phyloP scores from a whole-genome alignment of 2,329 filamentous ascomycete species.

The Cladosporium colombiae region DNA sequence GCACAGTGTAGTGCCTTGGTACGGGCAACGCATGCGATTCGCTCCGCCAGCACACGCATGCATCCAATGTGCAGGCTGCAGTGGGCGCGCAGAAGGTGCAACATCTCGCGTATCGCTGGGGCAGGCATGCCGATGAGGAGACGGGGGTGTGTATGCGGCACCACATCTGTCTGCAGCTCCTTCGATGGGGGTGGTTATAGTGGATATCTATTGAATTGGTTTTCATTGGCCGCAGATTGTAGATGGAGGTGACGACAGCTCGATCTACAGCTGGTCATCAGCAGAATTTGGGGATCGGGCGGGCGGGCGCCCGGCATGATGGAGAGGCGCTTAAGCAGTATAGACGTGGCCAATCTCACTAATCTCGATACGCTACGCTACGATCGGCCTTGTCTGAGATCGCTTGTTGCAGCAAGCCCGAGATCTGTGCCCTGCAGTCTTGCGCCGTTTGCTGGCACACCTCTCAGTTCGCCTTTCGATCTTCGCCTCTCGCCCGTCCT shows the following conservation, averaged over 20 bases:
- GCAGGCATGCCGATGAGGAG: slow-evolving; percentile 1
- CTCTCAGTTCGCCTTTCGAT: background rate
- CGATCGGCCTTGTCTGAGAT: slow-evolving; percentile 8
- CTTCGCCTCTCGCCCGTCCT: background rate
- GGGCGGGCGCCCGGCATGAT: background rate
- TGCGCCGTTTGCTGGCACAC: slow-evolving; percentile 1
- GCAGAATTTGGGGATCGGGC: background rate
- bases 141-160: background rate
- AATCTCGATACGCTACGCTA: slow-evolving; percentile 13
- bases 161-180: background rate
- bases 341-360: slow-evolving; percentile 5
- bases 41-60: background rate
- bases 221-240: background rate
- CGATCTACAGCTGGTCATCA: background rate
- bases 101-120: slow-evolving; percentile 14
- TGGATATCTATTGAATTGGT: background rate
- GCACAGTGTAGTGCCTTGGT: background rate
- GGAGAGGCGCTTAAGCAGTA: background rate
- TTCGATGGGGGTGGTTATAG: background rate
- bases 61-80: background rate
- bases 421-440: slow-evolving; percentile 6
- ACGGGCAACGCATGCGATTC: background rate
- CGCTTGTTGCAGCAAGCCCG: slow-evolving; percentile 4
- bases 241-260: background rate
- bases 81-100: background rate